phyloP scores from a whole-genome alignment of 371 early-diverging fungal species.

The Fennellomyces sp. region DNA sequence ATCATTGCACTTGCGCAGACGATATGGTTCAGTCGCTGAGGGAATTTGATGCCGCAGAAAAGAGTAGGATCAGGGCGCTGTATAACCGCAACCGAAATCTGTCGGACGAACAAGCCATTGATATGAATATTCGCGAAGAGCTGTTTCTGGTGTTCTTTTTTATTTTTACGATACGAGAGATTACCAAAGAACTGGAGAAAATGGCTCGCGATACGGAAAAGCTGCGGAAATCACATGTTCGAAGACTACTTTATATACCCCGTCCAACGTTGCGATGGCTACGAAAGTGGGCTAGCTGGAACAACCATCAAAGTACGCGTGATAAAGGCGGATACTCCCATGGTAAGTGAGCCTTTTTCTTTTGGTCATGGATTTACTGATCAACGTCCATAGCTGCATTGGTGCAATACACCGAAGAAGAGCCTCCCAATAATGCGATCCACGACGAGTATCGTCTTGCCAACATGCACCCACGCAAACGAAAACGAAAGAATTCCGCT shows the following conservation, averaged over 20 bases:
- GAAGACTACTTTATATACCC: conserved; percentile 55
- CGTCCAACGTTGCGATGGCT: conserved; percentile 50
- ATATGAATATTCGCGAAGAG: conserved; percentile 61
- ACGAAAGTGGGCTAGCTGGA: conserved; percentile 50
- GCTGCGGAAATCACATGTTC: conserved; percentile 25
- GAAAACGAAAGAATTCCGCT: neutral
- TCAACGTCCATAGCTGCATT: neutral
- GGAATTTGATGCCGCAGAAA: conserved; percentile 18
- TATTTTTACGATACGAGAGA: conserved; percentile 61
- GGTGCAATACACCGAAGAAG: neutral
- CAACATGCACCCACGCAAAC: neutral
- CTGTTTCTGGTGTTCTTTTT: conserved; percentile 68
- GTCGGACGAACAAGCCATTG: conserved; percentile 19
- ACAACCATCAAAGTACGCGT: conserved; percentile 40
- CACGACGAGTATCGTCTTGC: neutral
- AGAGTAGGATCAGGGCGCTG: neutral
- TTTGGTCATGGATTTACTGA: too few relatives aligned
- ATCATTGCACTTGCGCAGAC: conserved; percentile 12
- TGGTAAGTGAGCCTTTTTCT: conserved; percentile 21
- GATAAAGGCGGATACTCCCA: conserved; percentile 47
- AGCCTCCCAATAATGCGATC: neutral
- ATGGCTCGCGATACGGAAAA: conserved; percentile 43
- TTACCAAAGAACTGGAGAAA: conserved; percentile 51
- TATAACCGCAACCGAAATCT: conserved; percentile 8
- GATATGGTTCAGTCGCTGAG: conserved; percentile 4